Conservation (phyloP, 331 rosid species). For the Stylosanthes scabra region DNA sequence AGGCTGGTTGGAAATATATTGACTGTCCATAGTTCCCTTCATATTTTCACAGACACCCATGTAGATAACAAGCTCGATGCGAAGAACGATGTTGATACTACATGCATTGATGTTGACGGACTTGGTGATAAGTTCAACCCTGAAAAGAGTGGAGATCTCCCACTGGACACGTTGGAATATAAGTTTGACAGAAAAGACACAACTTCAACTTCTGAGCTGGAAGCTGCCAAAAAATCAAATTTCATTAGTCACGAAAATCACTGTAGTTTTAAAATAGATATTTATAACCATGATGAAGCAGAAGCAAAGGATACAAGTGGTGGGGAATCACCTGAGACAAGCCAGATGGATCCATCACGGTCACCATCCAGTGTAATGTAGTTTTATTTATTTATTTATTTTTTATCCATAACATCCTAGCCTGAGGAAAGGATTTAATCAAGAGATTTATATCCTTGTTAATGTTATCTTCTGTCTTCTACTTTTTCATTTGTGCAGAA, state of each 20-base stretch:
- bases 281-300: slow-evolving; percentile 34
- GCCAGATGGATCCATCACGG: slow-evolving; percentile 53
- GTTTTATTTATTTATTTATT: slow-evolving; percentile 11
- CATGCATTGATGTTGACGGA: slow-evolving; percentile 50
- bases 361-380: slow-evolving; percentile 61
- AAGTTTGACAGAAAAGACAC: slow-evolving; percentile 36
- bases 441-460: slow-evolving; percentile 14
- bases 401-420: slow-evolving; percentile 8
- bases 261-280: slow-evolving; percentile 37
- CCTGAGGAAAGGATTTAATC: slow-evolving; percentile 24
- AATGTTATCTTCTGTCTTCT: neutral
- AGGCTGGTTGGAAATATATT: slow-evolving; percentile 24
- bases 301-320: slow-evolving; percentile 46
- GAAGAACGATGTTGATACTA: slow-evolving; percentile 45
- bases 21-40: slow-evolving; percentile 16
- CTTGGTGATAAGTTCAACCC: slow-evolving; percentile 42
- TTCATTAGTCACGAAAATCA: slow-evolving; percentile 43
- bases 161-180: slow-evolving; percentile 36
- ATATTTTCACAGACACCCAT: slow-evolving; percentile 50
- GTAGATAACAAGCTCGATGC: slow-evolving; percentile 35
- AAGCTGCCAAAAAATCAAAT: slow-evolving; percentile 42
- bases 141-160: slow-evolving; percentile 44
- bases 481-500: slow-evolving; percentile 50
- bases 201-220: slow-evolving; percentile 41
- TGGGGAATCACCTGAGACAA: slow-evolving; percentile 38